Percentiles rank a stretch among this genome's conserved stretches.
These are phyloP conservation scores for Phytophthora pisi DNA, from an alignment of 352 stramenopile genomes.

Conservation along the genomic window DNA sequence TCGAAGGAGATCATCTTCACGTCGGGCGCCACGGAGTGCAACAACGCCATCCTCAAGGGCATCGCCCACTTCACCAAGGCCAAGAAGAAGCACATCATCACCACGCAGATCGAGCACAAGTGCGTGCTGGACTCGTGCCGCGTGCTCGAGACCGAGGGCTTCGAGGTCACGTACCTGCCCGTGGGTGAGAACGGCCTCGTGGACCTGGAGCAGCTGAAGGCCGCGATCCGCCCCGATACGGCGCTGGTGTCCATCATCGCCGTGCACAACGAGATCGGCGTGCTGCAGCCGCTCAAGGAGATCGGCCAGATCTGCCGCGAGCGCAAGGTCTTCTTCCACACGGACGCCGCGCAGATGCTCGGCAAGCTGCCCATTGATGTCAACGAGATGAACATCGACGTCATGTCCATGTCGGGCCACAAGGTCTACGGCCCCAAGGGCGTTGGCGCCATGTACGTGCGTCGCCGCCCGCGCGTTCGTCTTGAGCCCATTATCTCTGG, in stretches of 20 bases:
- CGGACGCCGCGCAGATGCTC: constrained; percentile 98
- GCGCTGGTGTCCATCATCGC: constrained; percentile 98
- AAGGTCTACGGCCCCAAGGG: constrained; percentile 99
- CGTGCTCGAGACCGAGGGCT: constrained; percentile 96
- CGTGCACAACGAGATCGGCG: constrained; percentile 99
- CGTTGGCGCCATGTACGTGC: constrained; percentile 98
- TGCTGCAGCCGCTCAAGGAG: constrained; percentile 97
- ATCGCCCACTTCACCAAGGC: constrained; percentile 95
- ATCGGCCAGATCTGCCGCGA: constrained; percentile 94
- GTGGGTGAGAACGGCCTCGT: constrained; percentile 93
- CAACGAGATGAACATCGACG: constrained; percentile 98
- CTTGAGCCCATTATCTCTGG: constrained; percentile 98
- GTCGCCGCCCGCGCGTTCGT: constrained; percentile 95
- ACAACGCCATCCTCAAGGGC: constrained; percentile 99
- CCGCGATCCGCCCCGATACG: constrained; percentile 95
- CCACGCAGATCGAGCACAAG: constrained; percentile 97
- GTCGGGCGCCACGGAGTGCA: constrained; percentile 98
- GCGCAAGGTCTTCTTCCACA: constrained; percentile 98
- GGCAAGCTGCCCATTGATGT: constrained; percentile 97
- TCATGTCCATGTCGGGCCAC: constrained; percentile 98
- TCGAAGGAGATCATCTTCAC: constrained; percentile 99
- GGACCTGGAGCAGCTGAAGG: constrained; percentile 94
- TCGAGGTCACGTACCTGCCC: constrained; percentile 98
- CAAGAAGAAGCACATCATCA: constrained; percentile 99
- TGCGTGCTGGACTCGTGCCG: constrained; percentile 99